A percentile compares a stretch with the other conserved stretches of the same genome.
Conservation (phyloP, 495 filamentous ascomycete species). For the Trichocladium antarcticum region DNA sequence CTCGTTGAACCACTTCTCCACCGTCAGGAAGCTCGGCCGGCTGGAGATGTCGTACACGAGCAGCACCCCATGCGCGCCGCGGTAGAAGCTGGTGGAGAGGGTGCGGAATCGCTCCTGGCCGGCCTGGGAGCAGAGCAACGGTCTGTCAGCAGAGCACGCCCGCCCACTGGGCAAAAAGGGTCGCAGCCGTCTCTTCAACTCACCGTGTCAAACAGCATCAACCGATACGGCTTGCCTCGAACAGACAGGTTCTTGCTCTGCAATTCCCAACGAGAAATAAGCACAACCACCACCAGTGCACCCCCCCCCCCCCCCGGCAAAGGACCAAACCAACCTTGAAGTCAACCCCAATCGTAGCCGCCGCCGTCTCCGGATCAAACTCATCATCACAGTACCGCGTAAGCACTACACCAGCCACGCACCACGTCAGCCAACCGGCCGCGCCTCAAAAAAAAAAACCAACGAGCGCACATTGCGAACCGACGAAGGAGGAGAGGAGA, state of each 20-base stretch:
- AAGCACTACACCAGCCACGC: constrained; percentile 12
- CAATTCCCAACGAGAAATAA: background rate
- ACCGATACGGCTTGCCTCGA: constrained; percentile 42
- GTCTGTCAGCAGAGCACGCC: background rate
- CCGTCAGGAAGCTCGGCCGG: constrained; percentile 42
- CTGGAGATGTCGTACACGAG: constrained; percentile 50
- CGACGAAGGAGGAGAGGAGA: too few species aligned
- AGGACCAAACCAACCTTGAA: constrained; percentile 36
- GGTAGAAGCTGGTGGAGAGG: constrained; percentile 50
- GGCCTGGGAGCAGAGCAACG: constrained; percentile 19
- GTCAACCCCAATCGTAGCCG: constrained; percentile 51
- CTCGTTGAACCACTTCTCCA: constrained; percentile 52
- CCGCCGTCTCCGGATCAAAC: constrained; percentile 46
- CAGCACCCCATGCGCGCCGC: constrained; percentile 48
- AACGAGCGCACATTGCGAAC: too few species aligned
- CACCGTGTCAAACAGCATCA: constrained; percentile 50
- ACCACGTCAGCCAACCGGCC: background rate
- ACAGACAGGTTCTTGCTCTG: constrained; percentile 40
- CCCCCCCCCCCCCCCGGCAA: too few species aligned
- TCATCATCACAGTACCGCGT: constrained; percentile 45
- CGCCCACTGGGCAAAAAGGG: too few species aligned
- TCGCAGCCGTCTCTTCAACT: too few species aligned
- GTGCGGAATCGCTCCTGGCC: constrained; percentile 51
- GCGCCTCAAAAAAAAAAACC: background rate
- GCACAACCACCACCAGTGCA: too few species aligned